Evolutionary conservation across 2,329 filamentous ascomycete genomes (phyloP), one percentile per base, ranked within the genome.

Genomic region (Microsporum audouinii): DNA sequence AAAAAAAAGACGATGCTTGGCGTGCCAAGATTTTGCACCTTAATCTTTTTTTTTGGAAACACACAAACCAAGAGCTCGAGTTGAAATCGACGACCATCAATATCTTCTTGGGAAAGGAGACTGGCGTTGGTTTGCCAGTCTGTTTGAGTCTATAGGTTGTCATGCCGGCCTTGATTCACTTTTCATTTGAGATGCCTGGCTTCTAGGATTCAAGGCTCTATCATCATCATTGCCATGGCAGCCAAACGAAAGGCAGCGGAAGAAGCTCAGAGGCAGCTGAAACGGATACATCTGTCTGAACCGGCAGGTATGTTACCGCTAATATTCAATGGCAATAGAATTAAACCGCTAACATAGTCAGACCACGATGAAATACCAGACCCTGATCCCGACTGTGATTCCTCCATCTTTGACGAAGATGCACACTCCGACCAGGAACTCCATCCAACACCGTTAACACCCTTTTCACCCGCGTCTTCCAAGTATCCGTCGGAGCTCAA

Each of bases 401-500:
- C 55, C 33, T 57, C 55, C 10, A 23, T 57, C 55, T 17, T 27
- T n/a, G 55, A 57, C 33, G 55, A 38, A 39, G 17, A 12, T 12
- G 34, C 8, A 12, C 39, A 10, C 33, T 38, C 33, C 10, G 55
- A 57, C 17, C 69, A 63, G 23, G 56, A 63, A 53, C 62, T 65
- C 4, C 62, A 68, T 47, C 66, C 72, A 51, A 82, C 80, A 1
- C 79, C 80, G 6, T 67, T 75, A 23, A 82, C 80, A 2, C 78
- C 80, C 5, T 71, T 77, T 60, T 82, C 80, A 2, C 79, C 82
- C 10, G 61, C 62, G 12, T 75, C 75, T 29, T 71, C 71, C 36
- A 74, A 67, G 65, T 76, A 75, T 63, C 86, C 86, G 2, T 88
- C 85, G 47, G 88, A 84, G 70, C 79, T 84, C 62, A 95, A 95